Percentiles rank a stretch among this genome's conserved stretches.
phyloP scores from a whole-genome alignment of 2,329 filamentous ascomycete genomes.

The Penicillium sp. region DNA sequence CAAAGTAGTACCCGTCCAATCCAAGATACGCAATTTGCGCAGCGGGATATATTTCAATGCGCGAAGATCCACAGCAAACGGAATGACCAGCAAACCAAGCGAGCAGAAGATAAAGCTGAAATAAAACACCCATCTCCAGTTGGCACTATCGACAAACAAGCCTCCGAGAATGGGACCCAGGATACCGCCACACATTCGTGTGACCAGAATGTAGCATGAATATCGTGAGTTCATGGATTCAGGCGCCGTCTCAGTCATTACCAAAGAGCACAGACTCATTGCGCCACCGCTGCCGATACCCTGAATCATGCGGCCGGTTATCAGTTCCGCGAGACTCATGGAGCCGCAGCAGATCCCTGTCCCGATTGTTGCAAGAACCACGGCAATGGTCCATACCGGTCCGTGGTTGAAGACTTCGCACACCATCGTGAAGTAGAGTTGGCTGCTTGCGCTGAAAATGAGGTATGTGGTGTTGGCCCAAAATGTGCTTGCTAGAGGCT shows the following conservation, averaged over 20 bases:
- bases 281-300: conserved; percentile 48
- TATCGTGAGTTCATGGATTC: conserved; percentile 31
- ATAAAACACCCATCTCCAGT: conserved; percentile 30
- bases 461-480: conserved; percentile 53
- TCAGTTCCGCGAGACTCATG: conserved; percentile 35
- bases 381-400: conserved; percentile 41
- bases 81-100: conserved; percentile 27
- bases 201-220: conserved; percentile 29
- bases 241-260: conserved; percentile 43
- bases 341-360: conserved; percentile 44
- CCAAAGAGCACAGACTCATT: conserved; percentile 40
- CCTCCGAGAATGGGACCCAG: conserved; percentile 27
- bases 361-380: conserved; percentile 47
- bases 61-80: conserved; percentile 29
- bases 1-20: conserved; percentile 44
- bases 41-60: conserved; percentile 21
- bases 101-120: conserved; percentile 33
- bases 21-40: conserved; percentile 28
- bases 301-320: conserved; percentile 45
- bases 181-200: conserved; percentile 31
- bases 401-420: conserved; percentile 46
- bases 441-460: conserved; percentile 31
- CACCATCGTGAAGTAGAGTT: conserved; percentile 29
- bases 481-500: conserved; percentile 39
- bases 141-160: conserved; percentile 22